Conservation (phyloP, 2,329 filamentous ascomycete genomes). For the Acrodontium crateriforme region DNA sequence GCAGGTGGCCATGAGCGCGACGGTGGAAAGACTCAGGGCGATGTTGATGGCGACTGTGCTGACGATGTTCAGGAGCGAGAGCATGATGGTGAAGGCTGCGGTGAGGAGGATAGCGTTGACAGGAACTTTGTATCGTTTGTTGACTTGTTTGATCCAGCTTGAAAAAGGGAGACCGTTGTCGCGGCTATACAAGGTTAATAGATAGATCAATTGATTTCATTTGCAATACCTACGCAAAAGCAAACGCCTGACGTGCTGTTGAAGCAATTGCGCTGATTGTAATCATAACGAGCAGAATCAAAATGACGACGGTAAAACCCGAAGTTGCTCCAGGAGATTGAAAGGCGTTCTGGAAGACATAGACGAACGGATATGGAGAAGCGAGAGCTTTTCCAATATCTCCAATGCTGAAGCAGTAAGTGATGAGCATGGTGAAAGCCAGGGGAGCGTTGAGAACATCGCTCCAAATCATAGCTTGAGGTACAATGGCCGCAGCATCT, state of each 20-base stretch:
- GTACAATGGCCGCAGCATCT: conserved; percentile 27
- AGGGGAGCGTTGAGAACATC: conserved; percentile 23
- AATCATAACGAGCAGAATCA: conserved; percentile 23
- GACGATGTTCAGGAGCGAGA: conserved; percentile 23
- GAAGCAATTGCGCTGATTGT: conserved; percentile 26
- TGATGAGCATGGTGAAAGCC: conserved; percentile 17
- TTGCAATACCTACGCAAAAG: conserved; percentile 27
- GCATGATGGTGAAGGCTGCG: conserved; percentile 9
- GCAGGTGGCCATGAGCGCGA: conserved; percentile 29
- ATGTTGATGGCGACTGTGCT: conserved; percentile 28
- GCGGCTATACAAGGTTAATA: conserved; percentile 10
- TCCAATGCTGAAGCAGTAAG: conserved; percentile 24
- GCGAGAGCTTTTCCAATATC: conserved; percentile 16
- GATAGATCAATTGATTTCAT: neutral
- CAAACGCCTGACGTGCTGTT: conserved; percentile 25
- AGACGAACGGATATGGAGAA: conserved; percentile 19
- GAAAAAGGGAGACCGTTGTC: conserved; percentile 28
- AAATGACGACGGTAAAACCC: conserved; percentile 19
- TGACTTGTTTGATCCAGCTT: conserved; percentile 20
- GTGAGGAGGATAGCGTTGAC: conserved; percentile 20
- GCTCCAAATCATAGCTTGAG: conserved; percentile 27
- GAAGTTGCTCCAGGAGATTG: conserved; percentile 15
- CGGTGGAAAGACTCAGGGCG: conserved; percentile 28
- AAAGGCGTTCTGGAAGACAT: conserved; percentile 22
- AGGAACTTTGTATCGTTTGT: conserved; percentile 10